Evolutionary conservation across 148 eudicot genomes (phyloP), one percentile per base, ranked within the genome.

Genomic region (Pouteria glomerata): DNA sequence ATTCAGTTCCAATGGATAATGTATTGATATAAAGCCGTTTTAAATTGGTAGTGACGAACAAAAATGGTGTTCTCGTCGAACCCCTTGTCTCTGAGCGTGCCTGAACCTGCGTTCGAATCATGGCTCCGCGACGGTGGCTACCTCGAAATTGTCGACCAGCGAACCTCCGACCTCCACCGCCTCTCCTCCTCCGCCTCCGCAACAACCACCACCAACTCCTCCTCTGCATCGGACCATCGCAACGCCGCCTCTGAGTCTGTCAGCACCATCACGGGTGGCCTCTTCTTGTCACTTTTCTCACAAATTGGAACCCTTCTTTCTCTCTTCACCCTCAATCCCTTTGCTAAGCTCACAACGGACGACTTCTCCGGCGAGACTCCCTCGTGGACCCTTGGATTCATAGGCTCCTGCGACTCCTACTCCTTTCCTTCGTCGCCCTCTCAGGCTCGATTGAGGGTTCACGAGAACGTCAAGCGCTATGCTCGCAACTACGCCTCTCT

Each of bases 41-140:
- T n/a, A n/a, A n/a, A n/a, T n/a, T n/a, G n/a, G n/a, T n/a, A n/a
- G n/a, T n/a, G n/a, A n/a, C n/a, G n/a, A 16, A 5, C 19, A 24
- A 33, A 23, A 16, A 83, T 84, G 92, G 83, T 74, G 14, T 87
- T 93, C 77, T 50, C 85, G 0, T 66, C 92, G 13, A 93, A 93
- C 76, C 98, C 96, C 23, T 74, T 93, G 63, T 85, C 98, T 31
- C 87, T 93, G 8, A 84, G 86, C 82, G 87, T 93, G 50, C 90
- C 96, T 3, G 98, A 93, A 47, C 74, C 85, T 45, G 86, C 87
- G 12, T 93, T 93, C 88, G 98, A 93, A 63, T 79, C 98, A 27
- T 93, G 98, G 98, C 95, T 93, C 68, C 94, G 98, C n/a, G 97
- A 90, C 78, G 74, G 83, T 63, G 94, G 95, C 78, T 89, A 89